phyloP scores from a whole-genome alignment of 208 protist species.

The Leishmania braziliensis region DNA sequence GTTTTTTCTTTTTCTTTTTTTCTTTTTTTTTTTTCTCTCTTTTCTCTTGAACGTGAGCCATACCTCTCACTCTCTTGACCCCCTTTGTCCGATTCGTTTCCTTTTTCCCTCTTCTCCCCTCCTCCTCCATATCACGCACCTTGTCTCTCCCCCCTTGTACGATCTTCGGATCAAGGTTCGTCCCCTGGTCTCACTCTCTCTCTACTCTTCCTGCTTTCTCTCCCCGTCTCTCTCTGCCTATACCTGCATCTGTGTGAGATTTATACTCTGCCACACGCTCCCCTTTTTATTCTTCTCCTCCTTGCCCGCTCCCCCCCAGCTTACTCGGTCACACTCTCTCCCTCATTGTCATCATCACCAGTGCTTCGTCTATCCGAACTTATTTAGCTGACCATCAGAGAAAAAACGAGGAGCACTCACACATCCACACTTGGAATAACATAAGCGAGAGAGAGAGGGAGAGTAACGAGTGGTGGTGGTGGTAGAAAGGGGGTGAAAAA shows the following conservation, averaged over 20 bases:
- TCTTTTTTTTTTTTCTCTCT: not conserved
- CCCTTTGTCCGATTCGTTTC: not conserved
- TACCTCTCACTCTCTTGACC: not conserved
- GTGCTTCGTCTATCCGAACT: not conserved
- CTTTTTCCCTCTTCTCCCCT: not conserved
- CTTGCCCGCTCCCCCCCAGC: not conserved
- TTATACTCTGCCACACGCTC: not conserved
- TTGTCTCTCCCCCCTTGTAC: not conserved
- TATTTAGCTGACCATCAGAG: not conserved
- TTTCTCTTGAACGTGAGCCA: not conserved
- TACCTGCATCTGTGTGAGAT: not conserved
- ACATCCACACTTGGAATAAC: not conserved
- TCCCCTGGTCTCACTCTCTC: not conserved
- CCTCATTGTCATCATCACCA: not conserved
- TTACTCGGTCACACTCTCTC: not conserved
- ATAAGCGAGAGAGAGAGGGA: no score
- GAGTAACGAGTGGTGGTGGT: no score
- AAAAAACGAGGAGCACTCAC: not conserved
- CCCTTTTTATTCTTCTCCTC: no score
- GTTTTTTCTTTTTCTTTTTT: not conserved
- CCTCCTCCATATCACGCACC: not conserved
- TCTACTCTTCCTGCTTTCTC: not conserved
- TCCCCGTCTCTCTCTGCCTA: not conserved
- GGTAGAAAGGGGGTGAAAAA: no score
- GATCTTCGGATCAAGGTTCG: not conserved